Percentiles rank a stretch among this genome's conserved stretches.
Conservation (phyloP, 106 monocot genomes). For the Platanthera zijinensis region DNA sequence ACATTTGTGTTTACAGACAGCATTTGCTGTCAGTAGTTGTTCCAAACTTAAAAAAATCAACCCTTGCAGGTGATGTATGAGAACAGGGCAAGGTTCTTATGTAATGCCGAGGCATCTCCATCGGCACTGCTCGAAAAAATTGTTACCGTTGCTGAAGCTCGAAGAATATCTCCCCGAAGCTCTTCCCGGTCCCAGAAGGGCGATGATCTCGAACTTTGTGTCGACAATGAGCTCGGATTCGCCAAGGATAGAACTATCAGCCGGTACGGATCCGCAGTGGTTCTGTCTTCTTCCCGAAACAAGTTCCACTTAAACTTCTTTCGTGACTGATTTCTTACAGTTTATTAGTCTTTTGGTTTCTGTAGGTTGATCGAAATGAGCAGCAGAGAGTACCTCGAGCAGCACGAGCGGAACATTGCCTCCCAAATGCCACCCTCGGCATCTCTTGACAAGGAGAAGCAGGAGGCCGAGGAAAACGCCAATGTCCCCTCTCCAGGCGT, state of each 20-base stretch:
- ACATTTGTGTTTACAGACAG: no score
- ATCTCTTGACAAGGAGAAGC: not conserved
- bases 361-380: conserved; percentile 91
- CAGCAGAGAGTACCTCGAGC: conserved; percentile 89
- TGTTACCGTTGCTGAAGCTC: conserved; percentile 70
- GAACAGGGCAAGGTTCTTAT: conserved; percentile 62
- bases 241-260: conserved; percentile 96
- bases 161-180: conserved; percentile 62
- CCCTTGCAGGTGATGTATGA: conserved; percentile 90
- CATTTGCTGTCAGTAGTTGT: no score
- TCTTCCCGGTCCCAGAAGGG: conserved; percentile 64
- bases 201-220: conserved; percentile 81
- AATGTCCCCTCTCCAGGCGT: not conserved
- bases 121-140: conserved; percentile 66
- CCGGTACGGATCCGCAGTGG: conserved; percentile 34
- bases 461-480: not conserved
- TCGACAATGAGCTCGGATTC: conserved; percentile 96
- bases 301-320: no score
- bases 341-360: not conserved
- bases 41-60: not conserved
- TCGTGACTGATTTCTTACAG: no score
- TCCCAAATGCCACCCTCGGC: no score
- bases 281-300: not conserved
- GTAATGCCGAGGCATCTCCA: conserved; percentile 71
- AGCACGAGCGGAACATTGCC: conserved; percentile 20